Base-by-base conservation (phyloP, 768 basidiomycete species). In the Suillus plorans region DNA sequence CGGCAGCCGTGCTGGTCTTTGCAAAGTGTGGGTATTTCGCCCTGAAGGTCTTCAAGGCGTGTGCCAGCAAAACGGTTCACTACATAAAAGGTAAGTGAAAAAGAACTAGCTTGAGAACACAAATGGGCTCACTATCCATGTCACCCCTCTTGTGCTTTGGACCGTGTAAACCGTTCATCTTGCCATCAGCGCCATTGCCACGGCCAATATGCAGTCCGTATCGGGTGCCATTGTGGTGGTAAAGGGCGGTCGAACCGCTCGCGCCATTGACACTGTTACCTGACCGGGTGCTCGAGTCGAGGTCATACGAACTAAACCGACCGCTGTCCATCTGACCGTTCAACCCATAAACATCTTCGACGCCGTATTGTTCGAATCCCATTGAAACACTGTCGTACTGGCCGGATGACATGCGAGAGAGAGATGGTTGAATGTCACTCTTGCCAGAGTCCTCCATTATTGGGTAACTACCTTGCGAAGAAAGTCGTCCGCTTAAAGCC, bases 1-100 rank as follows among this genome's bases (percentile, higher is more conserved):
- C 97, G 88, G 74, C 97, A 99, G 3, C 97, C 97, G 77, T 99
- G 97, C 77, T 99, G 97, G 77, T 99, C 97, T 76, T 99, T 99
- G 86, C 97, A 99, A 20, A 99, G 79, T 1, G 87, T 82, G 16
- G 95, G 88, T 65, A 99, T 97, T 77, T 99, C 97, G 64, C 97
- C 97, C 69, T 92, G 90, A 28, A 99, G 80, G 72, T 99, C 97
- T 74, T 99, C 97, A 62, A 99, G 82, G 50, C 95, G 89, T 37
- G 95, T 96, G 8, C 97, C 97, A 37, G 97, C 90, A 74, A 98
- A 99, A 6, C 97, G 90, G 80, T 99, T 99, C 78, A 96, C 95
- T 95, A 62, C 7, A 6, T 47, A 60, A 53, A 22, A 61, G 39
- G 18, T 59, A 9, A 52, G 47, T 58, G 42, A 60, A 53, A 37